Conservation (phyloP, 2,329 filamentous ascomycete species). For the Balansia obtecta region DNA sequence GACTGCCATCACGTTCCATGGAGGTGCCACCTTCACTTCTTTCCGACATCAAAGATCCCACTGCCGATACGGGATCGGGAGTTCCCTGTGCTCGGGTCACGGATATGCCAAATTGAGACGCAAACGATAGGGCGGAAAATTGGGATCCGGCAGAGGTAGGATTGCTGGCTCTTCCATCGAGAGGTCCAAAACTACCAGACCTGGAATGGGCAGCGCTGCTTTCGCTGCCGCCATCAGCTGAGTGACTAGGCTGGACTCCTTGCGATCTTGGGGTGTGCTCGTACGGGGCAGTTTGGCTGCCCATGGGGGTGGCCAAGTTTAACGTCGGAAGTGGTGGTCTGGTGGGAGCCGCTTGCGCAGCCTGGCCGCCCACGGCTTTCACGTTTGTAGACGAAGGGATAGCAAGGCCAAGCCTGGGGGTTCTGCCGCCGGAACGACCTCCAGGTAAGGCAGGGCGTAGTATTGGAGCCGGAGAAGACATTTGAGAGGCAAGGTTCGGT, state of each 20-base stretch:
- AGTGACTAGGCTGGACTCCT: conserved; percentile 45
- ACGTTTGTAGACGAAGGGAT: conserved; percentile 80
- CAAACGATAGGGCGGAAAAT: conserved; percentile 73
- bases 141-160: conserved; percentile 81
- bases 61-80: conserved; percentile 78
- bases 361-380: conserved; percentile 54
- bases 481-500: conserved; percentile 35
- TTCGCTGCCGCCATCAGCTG: conserved; percentile 68
- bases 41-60: conserved; percentile 74
- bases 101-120: conserved; percentile 57
- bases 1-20: conserved; percentile 75
- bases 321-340: conserved; percentile 60
- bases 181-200: conserved; percentile 69
- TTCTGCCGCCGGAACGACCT: conserved; percentile 47
- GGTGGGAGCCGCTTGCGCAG: conserved; percentile 19
- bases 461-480: conserved; percentile 68
- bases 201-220: conserved; percentile 68
- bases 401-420: conserved; percentile 73
- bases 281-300: conserved; percentile 60
- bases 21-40: conserved; percentile 59
- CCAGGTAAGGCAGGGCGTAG: conserved; percentile 75
- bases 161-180: conserved; percentile 66
- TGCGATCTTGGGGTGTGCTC: conserved; percentile 44
- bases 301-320: conserved; percentile 80
- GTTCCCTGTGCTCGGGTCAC: conserved; percentile 52